Base-by-base conservation (phyloP, 179 eudicot genomes). In the Silene noctiflora region DNA sequence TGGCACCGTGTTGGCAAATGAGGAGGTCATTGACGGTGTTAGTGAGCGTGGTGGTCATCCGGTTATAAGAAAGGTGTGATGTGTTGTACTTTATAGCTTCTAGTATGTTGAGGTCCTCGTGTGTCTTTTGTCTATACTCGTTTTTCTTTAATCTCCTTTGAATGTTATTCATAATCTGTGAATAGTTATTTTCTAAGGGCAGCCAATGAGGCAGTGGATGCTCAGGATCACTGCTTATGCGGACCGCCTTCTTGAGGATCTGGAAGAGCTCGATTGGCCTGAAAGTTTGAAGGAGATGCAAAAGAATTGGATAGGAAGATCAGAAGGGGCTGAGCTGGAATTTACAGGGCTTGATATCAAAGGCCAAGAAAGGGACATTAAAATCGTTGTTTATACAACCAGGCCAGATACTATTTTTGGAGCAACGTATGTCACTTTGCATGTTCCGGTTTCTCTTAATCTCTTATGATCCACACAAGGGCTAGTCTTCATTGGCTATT, bases 171-270 rank as follows among this genome's bases (percentile, higher is more conserved):
- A 88, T 93, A 94, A 87, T 88, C 87, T 84, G 96, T 88, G 97
- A 90, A 76, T 87, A 83, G 78, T 88, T 89, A 90, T 91, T 92
- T 85, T 85, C 89, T 87, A 84, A 88, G 79, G 88, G 96, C 99
- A 96, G 99, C 99, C 99, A 81, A 96, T 96, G 99, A 87, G 94
- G 87, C 99, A 96, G 81, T 96, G 99, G 99, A 91, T 96, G 92
- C 97, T 96, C 79, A 93, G 78, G 89, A 96, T 96, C 81, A 96
- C 99, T 74, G 99, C 93, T 62, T 96, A 96, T 85, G 99, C 99
- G 75, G 98, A 96, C 39, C 96, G 98, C 77, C 94, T 96, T 80
- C 98, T 96, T 78, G 91, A 93, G 72, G 99, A 96, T 82, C 89
- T 96, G 71, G 94, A 91, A 85, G 98, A 87, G 82, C 97, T 96